Evolutionary conservation across 2,329 filamentous ascomycete genomes (phyloP).

Genomic region (Aspergillus ochraceoroseus): DNA sequence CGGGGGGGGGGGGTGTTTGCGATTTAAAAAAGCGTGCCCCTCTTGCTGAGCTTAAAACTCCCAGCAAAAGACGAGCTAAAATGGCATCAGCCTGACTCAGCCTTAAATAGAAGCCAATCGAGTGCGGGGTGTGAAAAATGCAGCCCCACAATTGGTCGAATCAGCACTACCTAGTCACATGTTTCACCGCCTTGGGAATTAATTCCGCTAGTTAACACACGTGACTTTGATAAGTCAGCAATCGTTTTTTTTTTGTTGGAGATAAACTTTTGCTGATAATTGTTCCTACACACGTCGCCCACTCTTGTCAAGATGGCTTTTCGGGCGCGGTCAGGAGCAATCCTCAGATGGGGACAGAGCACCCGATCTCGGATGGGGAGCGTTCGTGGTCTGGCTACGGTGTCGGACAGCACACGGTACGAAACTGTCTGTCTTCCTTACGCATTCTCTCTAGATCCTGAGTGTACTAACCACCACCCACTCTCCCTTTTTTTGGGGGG

Average conservation of each 20-base stretch:
- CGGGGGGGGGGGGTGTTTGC: too few species aligned
- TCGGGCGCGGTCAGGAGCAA: slow-evolving; percentile 28
- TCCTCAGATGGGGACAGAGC: slow-evolving; percentile 28
- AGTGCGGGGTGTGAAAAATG: slow-evolving; percentile 16
- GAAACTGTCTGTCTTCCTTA: slow-evolving; percentile 8
- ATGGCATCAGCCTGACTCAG: slow-evolving; percentile 10
- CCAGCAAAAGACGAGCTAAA: too few species aligned
- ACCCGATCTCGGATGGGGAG: slow-evolving; percentile 22
- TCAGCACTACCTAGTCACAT: too few species aligned
- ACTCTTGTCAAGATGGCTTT: slow-evolving; percentile 31
- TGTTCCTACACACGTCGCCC: neutral
- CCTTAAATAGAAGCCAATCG: slow-evolving; percentile 10
- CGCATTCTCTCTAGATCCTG: slow-evolving; percentile 3
- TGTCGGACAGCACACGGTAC: slow-evolving; percentile 37
- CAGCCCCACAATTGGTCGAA: slow-evolving; percentile 32
- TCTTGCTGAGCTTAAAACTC: too few species aligned
- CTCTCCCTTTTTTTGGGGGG: too few species aligned
- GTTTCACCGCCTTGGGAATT: neutral
- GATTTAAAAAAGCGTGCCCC: too few species aligned
- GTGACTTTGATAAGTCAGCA: slow-evolving; percentile 7
- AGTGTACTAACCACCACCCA: too few species aligned
- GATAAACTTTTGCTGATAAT: neutral
- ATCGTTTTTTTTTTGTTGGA: slow-evolving; percentile 12
- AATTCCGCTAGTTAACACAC: neutral
- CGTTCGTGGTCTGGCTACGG: slow-evolving; percentile 38